phyloP scores from a whole-genome alignment of 1,139 yeast genomes.

The Pichia sp. region DNA sequence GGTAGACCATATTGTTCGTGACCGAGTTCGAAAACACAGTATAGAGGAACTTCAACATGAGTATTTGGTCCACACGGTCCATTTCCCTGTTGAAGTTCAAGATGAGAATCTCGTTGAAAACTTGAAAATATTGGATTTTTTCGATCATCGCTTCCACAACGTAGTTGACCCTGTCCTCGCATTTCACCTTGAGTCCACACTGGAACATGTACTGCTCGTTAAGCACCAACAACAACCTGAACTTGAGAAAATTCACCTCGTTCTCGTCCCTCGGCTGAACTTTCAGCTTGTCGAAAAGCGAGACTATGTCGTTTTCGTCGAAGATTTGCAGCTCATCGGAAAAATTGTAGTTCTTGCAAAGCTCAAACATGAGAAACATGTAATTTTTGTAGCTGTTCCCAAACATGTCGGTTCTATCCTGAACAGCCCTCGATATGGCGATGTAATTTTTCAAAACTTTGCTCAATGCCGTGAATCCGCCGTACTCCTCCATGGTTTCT shows the following conservation, averaged over 20 bases:
- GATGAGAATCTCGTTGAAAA: slow-evolving; percentile 52
- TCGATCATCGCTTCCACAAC: slow-evolving; percentile 30
- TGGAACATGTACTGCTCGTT: slow-evolving; percentile 82
- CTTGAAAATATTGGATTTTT: slow-evolving; percentile 35
- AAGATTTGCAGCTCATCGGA: slow-evolving; percentile 41
- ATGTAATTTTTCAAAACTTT: slow-evolving; percentile 27
- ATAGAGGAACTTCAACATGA: slow-evolving; percentile 75
- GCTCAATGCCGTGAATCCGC: slow-evolving; percentile 40
- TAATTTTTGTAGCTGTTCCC: slow-evolving; percentile 38
- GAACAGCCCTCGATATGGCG: slow-evolving; percentile 21
- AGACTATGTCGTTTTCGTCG: slow-evolving; percentile 50
- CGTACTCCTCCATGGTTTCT: slow-evolving; percentile 45
- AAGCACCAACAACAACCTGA: slow-evolving; percentile 67
- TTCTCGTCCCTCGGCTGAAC: slow-evolving; percentile 53
- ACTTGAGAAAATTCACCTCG: slow-evolving; percentile 64
- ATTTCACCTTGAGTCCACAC: slow-evolving; percentile 15
- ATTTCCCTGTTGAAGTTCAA: slow-evolving; percentile 73
- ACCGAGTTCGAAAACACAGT: slow-evolving; percentile 64
- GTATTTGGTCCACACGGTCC: slow-evolving; percentile 67
- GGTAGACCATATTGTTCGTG: slow-evolving; percentile 62
- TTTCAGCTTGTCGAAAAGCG: slow-evolving; percentile 50
- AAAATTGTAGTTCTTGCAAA: slow-evolving; percentile 45
- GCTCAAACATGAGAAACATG: slow-evolving; percentile 50
- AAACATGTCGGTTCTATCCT: slow-evolving; percentile 28
- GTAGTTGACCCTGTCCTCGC: slow-evolving; percentile 26